Percentiles rank a stretch among this genome's conserved stretches.
phyloP scores from a whole-genome alignment of 805 yeast genomes.

The Saturnispora halmiae region DNA sequence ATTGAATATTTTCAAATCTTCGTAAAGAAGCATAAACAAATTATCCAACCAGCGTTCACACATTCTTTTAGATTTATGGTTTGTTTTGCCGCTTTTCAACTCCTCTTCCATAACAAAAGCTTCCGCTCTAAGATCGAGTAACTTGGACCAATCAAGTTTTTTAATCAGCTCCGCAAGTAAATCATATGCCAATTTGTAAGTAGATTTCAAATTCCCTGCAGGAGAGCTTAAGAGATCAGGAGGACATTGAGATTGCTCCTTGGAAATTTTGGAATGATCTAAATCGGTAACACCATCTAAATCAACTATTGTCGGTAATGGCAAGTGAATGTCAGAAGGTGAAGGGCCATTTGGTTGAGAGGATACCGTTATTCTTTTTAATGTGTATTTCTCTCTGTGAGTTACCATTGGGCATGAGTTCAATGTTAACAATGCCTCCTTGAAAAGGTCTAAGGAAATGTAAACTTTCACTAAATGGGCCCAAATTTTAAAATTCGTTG shows the following conservation, averaged over 20 bases:
- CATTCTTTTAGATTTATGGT: constrained; percentile 50
- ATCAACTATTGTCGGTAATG: constrained; percentile 67
- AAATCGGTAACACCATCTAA: constrained; percentile 59
- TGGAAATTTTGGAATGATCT: constrained; percentile 54
- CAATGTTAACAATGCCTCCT: constrained; percentile 60
- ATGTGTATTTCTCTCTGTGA: constrained; percentile 54
- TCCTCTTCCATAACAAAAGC: constrained; percentile 66
- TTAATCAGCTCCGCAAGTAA: constrained; percentile 58
- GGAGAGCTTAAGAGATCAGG: constrained; percentile 54
- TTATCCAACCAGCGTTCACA: constrained; percentile 73
- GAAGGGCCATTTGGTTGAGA: constrained; percentile 34
- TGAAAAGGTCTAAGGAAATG: constrained; percentile 54
- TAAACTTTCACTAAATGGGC: constrained; percentile 54
- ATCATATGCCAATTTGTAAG: constrained; percentile 49
- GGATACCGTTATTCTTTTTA: constrained; percentile 39
- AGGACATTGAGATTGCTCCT: constrained; percentile 50
- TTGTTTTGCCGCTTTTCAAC: constrained; percentile 29
- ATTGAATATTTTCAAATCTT: constrained; percentile 73
- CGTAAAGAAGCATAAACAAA: constrained; percentile 57
- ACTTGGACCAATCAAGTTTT: constrained; percentile 63
- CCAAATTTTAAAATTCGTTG: constrained; percentile 74
- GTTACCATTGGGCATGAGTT: constrained; percentile 80
- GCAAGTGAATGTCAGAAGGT: constrained; percentile 55
- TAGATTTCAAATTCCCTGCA: constrained; percentile 56
- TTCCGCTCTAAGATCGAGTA: constrained; percentile 48